Percentiles rank a stretch among this genome's conserved stretches.
phyloP scores from a whole-genome alignment of 495 filamentous ascomycete species.

The Penicillium crystallinum region DNA sequence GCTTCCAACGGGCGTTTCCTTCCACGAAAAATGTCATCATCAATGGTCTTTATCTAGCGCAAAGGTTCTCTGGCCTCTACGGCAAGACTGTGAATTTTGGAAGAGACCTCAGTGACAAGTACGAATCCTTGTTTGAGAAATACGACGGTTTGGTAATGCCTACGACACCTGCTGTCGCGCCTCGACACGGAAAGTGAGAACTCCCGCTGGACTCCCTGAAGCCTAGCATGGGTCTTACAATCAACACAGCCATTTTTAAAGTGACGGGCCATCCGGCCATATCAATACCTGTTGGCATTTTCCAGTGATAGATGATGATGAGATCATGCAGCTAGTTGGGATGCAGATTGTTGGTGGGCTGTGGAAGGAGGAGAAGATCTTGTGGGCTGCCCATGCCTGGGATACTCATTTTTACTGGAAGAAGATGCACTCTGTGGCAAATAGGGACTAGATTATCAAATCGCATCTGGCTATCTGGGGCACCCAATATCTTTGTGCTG shows the following conservation, averaged over 20 bases:
- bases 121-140: constrained; percentile 36
- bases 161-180: constrained; percentile 39
- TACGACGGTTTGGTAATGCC: constrained; percentile 48
- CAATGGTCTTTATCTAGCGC: constrained; percentile 36
- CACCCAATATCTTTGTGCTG: no score
- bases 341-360: constrained; percentile 54
- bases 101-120: constrained; percentile 39
- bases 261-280: constrained; percentile 54
- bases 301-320: constrained; percentile 34
- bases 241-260: constrained; percentile 55
- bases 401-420: constrained; percentile 49
- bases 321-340: constrained; percentile 48
- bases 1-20: constrained; percentile 31
- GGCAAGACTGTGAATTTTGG: constrained; percentile 39
- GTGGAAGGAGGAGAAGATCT: constrained; percentile 37
- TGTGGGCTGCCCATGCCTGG: constrained; percentile 48
- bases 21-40: constrained; percentile 42
- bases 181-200: constrained; percentile 31
- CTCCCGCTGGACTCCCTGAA: constrained; percentile 36
- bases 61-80: constrained; percentile 36
- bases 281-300: constrained; percentile 50
- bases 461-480: no score
- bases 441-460: constrained; percentile 1
- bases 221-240: constrained; percentile 41
- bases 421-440: constrained; percentile 13